phyloP scores from a whole-genome alignment of 352 stramenopile genomes.

The Pythium apleroticum region DNA sequence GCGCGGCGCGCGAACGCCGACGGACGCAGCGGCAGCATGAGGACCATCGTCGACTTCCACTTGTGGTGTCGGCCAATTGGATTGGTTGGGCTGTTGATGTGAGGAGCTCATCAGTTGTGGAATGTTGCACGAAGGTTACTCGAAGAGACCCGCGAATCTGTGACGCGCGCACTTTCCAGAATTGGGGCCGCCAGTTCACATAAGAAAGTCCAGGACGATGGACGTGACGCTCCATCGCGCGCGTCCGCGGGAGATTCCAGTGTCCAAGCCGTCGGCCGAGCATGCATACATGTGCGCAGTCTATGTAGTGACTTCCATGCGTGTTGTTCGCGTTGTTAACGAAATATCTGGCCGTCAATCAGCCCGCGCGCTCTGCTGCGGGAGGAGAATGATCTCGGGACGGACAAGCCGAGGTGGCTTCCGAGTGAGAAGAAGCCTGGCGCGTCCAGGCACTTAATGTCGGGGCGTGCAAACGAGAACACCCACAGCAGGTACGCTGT shows the following conservation, averaged over 20 bases:
- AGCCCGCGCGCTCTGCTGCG: conserved; percentile 35
- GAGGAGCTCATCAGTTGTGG: conserved; percentile 7
- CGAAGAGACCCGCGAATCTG: conserved; percentile 6
- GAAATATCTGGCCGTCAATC: conserved; percentile 9
- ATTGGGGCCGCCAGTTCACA: background rate
- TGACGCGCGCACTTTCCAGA: conserved; percentile 8
- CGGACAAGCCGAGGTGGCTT: conserved; percentile 36
- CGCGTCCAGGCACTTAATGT: conserved; percentile 50
- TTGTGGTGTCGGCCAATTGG: conserved; percentile 1
- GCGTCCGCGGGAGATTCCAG: conserved; percentile 52
- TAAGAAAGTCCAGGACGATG: conserved; percentile 5
- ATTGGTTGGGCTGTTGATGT: conserved; percentile 10
- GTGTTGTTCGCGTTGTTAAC: background rate
- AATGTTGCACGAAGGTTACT: conserved; percentile 31
- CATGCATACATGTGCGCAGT: conserved; percentile 50
- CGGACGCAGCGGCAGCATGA: conserved; percentile 18
- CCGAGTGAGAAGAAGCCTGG: conserved; percentile 48
- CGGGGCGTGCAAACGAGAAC: conserved; percentile 10
- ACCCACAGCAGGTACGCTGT: conserved; percentile 5
- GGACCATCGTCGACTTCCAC: conserved; percentile 13
- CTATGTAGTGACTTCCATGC: background rate
- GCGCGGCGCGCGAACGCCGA: conserved; percentile 14
- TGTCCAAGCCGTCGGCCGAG: conserved; percentile 52
- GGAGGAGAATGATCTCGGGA: conserved; percentile 29
- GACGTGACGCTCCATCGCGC: conserved; percentile 23